Evolutionary conservation across 1,284 basidiomycete species (phyloP).

Genomic region (Ceratorhiza oryzae-sativae): DNA sequence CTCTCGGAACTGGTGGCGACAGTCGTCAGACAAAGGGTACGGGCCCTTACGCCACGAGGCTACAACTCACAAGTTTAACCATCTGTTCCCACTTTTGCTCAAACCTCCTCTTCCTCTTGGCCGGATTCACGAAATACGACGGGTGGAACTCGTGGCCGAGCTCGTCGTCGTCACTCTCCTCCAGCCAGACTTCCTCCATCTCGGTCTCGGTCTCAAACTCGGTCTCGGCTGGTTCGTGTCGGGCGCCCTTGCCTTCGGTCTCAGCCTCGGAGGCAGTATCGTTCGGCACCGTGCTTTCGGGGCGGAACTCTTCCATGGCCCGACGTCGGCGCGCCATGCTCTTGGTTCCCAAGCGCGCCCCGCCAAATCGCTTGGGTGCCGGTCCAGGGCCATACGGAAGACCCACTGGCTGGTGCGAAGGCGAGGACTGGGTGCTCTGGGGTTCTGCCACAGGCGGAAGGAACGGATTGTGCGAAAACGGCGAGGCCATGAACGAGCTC

Average conservation of each 20-base stretch:
- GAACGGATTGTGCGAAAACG: constrained; percentile 42
- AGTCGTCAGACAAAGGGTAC: constrained; percentile 17
- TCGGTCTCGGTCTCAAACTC: constrained; percentile 58
- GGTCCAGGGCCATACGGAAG: constrained; percentile 30
- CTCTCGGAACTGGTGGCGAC: constrained; percentile 67
- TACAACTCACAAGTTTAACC: constrained; percentile 66
- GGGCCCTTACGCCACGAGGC: constrained; percentile 1
- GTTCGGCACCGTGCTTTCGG: constrained; percentile 78
- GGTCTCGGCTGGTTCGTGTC: constrained; percentile 17
- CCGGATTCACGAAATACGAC: constrained; percentile 66
- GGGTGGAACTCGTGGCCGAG: constrained; percentile 79
- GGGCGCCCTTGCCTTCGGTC: constrained; percentile 31
- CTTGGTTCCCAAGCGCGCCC: constrained; percentile 20
- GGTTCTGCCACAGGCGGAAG: constrained; percentile 33
- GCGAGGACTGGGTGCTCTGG: constrained; percentile 37
- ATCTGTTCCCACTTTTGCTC: constrained; percentile 75
- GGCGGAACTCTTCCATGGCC: constrained; percentile 29
- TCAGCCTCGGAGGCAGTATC: constrained; percentile 74
- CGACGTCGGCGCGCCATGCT: constrained; percentile 16
- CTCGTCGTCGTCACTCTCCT: constrained; percentile 74
- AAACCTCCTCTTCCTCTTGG: constrained; percentile 72
- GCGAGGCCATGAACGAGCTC: constrained; percentile 40
- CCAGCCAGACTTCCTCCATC: constrained; percentile 72
- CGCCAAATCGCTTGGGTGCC: neutral
- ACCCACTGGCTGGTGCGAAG: constrained; percentile 35